These are phyloP conservation scores for Phlyctochytrium arcticum DNA, from an alignment of 192 early-diverging fungal genomes.

Conservation along the genomic window DNA sequence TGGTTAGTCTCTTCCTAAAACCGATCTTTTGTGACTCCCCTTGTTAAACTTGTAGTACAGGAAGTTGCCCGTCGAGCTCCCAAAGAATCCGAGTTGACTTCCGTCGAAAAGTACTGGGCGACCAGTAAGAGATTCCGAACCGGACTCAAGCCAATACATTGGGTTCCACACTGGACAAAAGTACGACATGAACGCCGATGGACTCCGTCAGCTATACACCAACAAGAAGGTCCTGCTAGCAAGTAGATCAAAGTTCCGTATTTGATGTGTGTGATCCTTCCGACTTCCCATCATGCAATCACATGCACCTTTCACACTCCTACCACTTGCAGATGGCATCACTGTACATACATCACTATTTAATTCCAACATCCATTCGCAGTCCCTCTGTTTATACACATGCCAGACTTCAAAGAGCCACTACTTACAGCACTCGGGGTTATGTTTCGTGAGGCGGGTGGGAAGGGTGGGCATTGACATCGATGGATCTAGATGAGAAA, in stretches of 20 bases:
- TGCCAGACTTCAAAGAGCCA: no score
- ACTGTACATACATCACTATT: no score
- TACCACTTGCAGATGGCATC: no score
- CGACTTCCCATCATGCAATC: no score
- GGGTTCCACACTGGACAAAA: conserved; percentile 55
- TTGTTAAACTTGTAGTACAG: conserved; percentile 8
- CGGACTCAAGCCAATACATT: conserved; percentile 52
- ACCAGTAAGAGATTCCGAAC: conserved; percentile 47
- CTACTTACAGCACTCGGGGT: no score
- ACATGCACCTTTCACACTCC: no score
- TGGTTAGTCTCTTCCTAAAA: conserved; percentile 24
- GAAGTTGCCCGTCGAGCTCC: conserved; percentile 35
- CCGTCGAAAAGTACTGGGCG: conserved; percentile 53
- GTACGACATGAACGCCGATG: conserved; percentile 37
- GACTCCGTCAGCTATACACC: conserved; percentile 33
- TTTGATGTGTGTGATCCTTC: no score
- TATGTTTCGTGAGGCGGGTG: no score
- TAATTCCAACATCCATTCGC: no score
- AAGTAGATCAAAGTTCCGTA: conserved; percentile 8
- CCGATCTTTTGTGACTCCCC: not conserved
- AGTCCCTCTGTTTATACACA: no score
- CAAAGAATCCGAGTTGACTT: conserved; percentile 40
- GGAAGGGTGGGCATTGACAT: no score
- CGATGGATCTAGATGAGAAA: no score
- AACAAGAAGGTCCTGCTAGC: conserved; percentile 14